Evolutionary conservation across 1,284 basidiomycete genomes (phyloP), one percentile per base, ranked within the genome.

Genomic region (Sporisorium graminicola): DNA sequence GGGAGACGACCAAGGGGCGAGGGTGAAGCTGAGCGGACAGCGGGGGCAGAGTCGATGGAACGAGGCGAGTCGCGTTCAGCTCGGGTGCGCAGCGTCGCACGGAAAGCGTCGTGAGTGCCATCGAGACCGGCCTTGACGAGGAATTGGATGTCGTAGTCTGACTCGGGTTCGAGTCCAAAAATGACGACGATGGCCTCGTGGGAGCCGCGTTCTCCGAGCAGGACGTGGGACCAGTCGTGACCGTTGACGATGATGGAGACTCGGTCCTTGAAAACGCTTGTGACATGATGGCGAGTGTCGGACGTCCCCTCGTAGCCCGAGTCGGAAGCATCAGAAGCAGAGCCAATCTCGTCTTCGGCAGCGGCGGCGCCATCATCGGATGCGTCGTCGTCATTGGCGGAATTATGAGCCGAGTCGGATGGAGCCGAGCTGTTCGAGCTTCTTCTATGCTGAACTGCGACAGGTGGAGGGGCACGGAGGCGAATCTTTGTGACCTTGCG

Each of bases 141-240:
- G 55, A 82, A 65, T 37, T 79, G 74, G 6, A 82, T 50, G 29
- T 79, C 77, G 64, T 81, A 81, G 52, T 75, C 76, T 2, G 65
- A 65, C 20, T 74, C 73, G 4, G 80, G 79, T 31, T 71, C 62
- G 43, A 82, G 68, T 18, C 78, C 81, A 58, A 80, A 82, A 58
- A 82, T 73, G 70, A 82, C 81, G 29, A 82, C 71, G 53, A 82
- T 77, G 10, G 80, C 80, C 52, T 82, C 81, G 52, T 80, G 79
- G 7, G 71, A 64, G 29, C 76, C 76, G 3, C 71, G 57, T 50
- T 82, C 81, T 3, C 70, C 79, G 16, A 82, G 57, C 44, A 82
- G 62, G 18, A 82, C 81, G 40, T 82, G 77, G 26, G 70, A 65
- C 81, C 81, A 82, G 50, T 75, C 67, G 3, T 57, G 56, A 18